Base-by-base conservation (phyloP, 495 filamentous ascomycete genomes). In the Tetracladium marchalianum region DNA sequence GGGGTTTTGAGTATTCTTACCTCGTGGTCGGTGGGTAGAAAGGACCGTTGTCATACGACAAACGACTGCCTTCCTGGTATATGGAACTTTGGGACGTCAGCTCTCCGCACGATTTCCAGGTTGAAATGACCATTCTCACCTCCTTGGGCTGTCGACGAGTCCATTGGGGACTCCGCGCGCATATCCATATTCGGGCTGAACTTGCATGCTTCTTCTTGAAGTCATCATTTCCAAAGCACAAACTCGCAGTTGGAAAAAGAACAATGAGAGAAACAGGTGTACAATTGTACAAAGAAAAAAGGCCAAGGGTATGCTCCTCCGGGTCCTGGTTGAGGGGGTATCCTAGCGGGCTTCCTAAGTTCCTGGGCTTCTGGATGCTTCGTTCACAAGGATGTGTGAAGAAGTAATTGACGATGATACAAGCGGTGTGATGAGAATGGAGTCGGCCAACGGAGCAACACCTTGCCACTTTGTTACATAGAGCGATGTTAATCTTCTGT, bases 101-200 rank as follows among this genome's bases (percentile, higher is more conserved):
- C 53, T 40, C 33, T 36, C 19, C 31, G 40, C 13, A 34, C 32
- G 22, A 11, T 12, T 9, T 38, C 32, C 43, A 5, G 35, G 43
- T 34, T n/a, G 11, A 7, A n/a, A 24, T 32, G 44, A 24, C 5
- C 35, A 17, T 45, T 42, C 51, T 31, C 52, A 58, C 56, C 56
- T 58, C 50, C 52, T 55, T 7, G 56, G 39, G 18, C 49, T 31
- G 12, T 52, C 46, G 22, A 49, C 6, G 39, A 44, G 27, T 39
- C 45, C 56, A 50, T 41, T 45, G 17, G 46, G 5, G 15, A 37
- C 17, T 10, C 42, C 15, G 31, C 51, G 41, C 33, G 39, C 50
- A 42, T 52, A 54, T 40, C 47, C 47, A 49, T 35, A 51, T 32
- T 59, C 56, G 31, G 49, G 53, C 46, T 56, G 56, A 41, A 53